Base-by-base conservation (phyloP, 2,329 filamentous ascomycete genomes). In the Cladosporium sphaerospermum region DNA sequence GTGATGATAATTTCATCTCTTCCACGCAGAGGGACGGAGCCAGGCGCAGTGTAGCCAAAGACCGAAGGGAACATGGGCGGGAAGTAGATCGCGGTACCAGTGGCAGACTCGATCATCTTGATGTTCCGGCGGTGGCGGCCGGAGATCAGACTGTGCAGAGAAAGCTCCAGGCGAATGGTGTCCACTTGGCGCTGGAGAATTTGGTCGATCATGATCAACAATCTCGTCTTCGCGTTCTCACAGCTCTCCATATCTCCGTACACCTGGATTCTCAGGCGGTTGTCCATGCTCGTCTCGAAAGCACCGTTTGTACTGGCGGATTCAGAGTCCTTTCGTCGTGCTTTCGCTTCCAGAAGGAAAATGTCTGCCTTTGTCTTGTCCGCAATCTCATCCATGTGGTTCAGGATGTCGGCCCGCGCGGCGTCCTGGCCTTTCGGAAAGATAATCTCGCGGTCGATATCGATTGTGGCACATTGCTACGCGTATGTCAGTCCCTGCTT, bases 1-100 rank as follows among this genome's bases (percentile, higher is more conserved):
- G 93, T 97, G 65, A 99, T 96, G 71, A 93, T 95, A 56, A 99
- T 89, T 66, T 96, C 88, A 66, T 90, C 85, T 33, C 92, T 86
- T 49, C 90, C 88, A 61, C 93, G 84, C 54, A 88, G 83, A 53
- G 83, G 83, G 36, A 67, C 57, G 16, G 90, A 90, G 59, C 88
- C 89, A 7, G 83, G 83, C 1, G 92, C 91, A 50, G 85, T 88
- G 69, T 96, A 99, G 55, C 89, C 87, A 67, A 93, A 96, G 59
- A 96, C 85, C 55, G 86, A 84, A 11, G 92, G 91, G 68, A 97
- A 97, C 1, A 92, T 87, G 7, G 91, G 90, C 28, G 93, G 93
- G 67, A 99, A 97, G 74, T 99, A 99, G 64, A 99, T 97, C 59
- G 93, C 92, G 8, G 93, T 97, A 64, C 91, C 89, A 11, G 93